Base-by-base conservation (phyloP, 2,329 filamentous ascomycete species). In the Microsporum canis region DNA sequence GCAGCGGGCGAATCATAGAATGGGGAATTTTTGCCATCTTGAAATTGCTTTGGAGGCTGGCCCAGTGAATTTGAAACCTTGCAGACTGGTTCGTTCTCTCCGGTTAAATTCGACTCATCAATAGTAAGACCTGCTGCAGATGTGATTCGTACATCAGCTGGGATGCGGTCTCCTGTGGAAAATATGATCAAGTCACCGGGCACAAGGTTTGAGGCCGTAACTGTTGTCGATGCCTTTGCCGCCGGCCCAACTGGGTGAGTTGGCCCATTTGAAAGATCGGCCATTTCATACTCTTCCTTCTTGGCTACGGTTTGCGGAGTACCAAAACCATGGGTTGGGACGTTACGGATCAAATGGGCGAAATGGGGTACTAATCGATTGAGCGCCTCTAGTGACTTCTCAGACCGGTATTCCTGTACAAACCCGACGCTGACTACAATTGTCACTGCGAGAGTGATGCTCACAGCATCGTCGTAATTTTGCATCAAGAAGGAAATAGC, bases 401-500 rank as follows among this genome's bases (percentile, higher is more conserved):
- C 94, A 5, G 94, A 97, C 62, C 94, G 83, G 73, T 99, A 99
- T 75, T 99, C 94, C 72, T 99, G 94, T 59, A 97, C 85, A 68
- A 99, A 99, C 1, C 92, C 94, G 47, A 99, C 94, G 0, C 88
- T 88, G 29, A 99, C 91, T 4, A 99, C 94, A 67, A 99, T 99
- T 31, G 91, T 96, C 27, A 99, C 94, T 1, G 94, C 94, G 36
- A 96, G 86, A 0, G 92, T 88, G 70, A 99, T 99, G 74, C 92
- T 97, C 68, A 99, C 78, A 4, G 92, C 92, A 76, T 99, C 95
- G 68, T 97, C 92, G 71, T 87, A 85, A 71, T 99, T 99, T 58
- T 91, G 91, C 73, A 99, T 87, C 49, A 97, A 75, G 57, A 97
- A 84, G 0, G 92, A 97, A 43, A 95, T 87, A 17, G 82, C 87